Evolutionary conservation across 495 filamentous ascomycete species (phyloP).

Genomic region (Aspergillus ellipticus): DNA sequence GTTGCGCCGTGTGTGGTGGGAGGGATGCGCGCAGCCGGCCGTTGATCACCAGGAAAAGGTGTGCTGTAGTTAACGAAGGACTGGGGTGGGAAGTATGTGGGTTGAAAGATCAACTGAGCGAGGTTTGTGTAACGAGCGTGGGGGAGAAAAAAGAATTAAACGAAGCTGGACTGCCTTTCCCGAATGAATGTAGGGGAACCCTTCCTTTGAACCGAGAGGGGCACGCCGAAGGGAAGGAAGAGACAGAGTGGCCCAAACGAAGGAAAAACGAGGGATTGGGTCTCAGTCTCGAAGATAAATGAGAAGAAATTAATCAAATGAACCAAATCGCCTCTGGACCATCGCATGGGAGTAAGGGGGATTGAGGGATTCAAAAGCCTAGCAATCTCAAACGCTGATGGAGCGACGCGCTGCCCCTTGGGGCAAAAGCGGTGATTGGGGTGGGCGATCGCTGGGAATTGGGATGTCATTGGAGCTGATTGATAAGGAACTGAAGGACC

Average conservation of each 20-base stretch:
- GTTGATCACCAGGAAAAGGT: too few species aligned
- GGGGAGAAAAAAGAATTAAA: not conserved
- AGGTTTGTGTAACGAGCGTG: not conserved
- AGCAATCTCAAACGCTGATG: not conserved
- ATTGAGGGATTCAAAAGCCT: not conserved
- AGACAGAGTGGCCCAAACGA: not conserved
- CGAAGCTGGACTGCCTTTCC: not conserved
- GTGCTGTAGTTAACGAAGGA: not conserved
- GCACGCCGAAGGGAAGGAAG: not conserved
- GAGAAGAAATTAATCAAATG: not conserved
- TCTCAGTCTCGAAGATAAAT: not conserved
- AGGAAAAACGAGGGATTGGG: not conserved
- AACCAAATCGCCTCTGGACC: too few species aligned
- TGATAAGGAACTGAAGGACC: not conserved
- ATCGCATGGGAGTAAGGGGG: not conserved
- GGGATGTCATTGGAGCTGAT: not conserved
- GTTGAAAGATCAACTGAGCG: not conserved
- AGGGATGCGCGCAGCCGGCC: not conserved
- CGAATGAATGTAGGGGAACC: not conserved
- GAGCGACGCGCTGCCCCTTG: not conserved
- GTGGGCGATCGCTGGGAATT: not conserved
- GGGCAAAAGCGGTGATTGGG: not conserved
- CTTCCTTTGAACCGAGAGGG: constrained; percentile 5
- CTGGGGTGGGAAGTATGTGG: not conserved
- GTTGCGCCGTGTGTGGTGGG: not conserved